These are phyloP conservation scores for Acanthamoeba sp. DNA, from an alignment of 208 protist genomes.

Conservation along the genomic window DNA sequence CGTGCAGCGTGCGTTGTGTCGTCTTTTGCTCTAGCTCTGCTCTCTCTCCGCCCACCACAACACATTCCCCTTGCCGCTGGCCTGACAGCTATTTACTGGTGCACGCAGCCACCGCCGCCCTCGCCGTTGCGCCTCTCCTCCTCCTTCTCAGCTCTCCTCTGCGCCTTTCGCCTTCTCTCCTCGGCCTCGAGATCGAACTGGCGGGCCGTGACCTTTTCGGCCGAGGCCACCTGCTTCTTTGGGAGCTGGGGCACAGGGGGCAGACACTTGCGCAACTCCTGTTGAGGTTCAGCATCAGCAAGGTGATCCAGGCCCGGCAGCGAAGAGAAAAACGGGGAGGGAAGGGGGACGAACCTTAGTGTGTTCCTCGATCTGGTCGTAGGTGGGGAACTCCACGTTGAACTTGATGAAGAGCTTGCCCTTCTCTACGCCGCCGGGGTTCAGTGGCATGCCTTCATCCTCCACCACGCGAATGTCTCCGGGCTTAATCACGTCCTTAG, in stretches of 20 bases:
- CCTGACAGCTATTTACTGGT: background rate
- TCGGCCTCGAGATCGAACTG: conserved; percentile 1
- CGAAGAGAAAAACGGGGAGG: no score
- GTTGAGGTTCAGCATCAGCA: no score
- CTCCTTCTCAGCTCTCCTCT: background rate
- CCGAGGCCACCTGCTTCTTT: background rate
- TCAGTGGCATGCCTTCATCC: conserved; percentile 76
- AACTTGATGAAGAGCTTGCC: conserved; percentile 52
- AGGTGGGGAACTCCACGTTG: conserved; percentile 17
- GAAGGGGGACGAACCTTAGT: no score
- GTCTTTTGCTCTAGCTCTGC: background rate
- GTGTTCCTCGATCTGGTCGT: conserved; percentile 15
- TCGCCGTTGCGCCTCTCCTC: background rate
- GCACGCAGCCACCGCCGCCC: background rate
- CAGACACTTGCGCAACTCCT: background rate
- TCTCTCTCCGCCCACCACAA: no score
- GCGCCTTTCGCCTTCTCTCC: conserved; percentile 4
- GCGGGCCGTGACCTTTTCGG: background rate
- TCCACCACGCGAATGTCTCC: background rate
- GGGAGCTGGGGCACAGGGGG: background rate
- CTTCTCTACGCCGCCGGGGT: conserved; percentile 88
- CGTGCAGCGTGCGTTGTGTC: no score
- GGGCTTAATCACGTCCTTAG: conserved; percentile 1
- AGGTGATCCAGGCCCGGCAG: no score
- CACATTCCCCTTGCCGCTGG: no score